Base-by-base conservation (phyloP, 169 alveolate species). In the Hammondia hammondi region DNA sequence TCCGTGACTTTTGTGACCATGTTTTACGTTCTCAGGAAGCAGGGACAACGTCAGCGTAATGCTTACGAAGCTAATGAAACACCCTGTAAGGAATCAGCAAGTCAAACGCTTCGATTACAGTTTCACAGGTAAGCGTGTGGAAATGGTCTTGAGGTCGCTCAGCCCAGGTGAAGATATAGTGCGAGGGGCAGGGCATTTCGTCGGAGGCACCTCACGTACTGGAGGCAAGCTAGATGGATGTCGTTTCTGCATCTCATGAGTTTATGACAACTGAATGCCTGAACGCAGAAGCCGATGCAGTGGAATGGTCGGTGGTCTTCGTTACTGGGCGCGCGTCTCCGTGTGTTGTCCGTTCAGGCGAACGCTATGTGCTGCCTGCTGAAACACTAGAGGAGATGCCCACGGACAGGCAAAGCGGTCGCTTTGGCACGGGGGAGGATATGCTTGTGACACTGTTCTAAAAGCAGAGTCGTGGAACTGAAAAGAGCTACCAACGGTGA, bases 31-130 rank as follows among this genome's bases (percentile, higher is more conserved):
- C 27, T n/a, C 87, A 77, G 87, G 87, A 37, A 72, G 89, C 17
- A 35, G 89, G 21, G 94, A 91, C 89, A 91, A 91, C 57, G 72
- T 91, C 48, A 72, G 89, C 29, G 37, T 91, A 10, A 85, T 91
- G 81, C 19, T 91, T 27, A 91, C 94, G 32, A 91, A 91, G 57
- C 48, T 91, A 32, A 39, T 77, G 94, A 48, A 52, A 45, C 73
- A 67, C 37, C 48, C 82, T 32, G 29, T 85, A n/a, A 91, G 32
- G 56, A 72, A 67, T 48, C 46, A 81, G 32, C 52, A 45, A 29
- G 81, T 81, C 45, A 91, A 56, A 52, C 72, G 94, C 43, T 91
- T 91, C 85, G 56, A 67, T 9, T 91, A 91, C 90, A 85, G 77
- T 84, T 91, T 91, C 81, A 48, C 94, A 48, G 94, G 94, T 91